Percentiles rank a stretch among this genome's conserved stretches.
phyloP scores from a whole-genome alignment of 306 rosid genomes.

The Erythrophleum fordii region DNA sequence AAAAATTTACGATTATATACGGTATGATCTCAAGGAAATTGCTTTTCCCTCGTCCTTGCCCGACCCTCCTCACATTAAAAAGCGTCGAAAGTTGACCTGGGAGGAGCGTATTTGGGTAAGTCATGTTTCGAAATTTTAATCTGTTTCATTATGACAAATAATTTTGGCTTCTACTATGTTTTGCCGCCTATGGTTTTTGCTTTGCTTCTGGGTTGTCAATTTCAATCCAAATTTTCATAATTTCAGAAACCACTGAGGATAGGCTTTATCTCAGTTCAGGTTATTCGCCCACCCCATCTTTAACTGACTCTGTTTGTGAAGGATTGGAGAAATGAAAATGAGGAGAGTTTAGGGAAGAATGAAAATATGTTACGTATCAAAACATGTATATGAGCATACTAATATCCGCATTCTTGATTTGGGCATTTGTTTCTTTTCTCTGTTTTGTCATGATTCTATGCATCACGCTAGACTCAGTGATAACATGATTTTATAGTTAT shows the following conservation, averaged over 20 bases:
- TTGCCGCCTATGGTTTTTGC: background rate
- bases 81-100: conserved; percentile 76
- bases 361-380: background rate
- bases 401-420: background rate
- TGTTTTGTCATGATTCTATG: background rate
- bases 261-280: background rate
- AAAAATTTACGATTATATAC: conserved; percentile 68
- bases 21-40: conserved; percentile 87
- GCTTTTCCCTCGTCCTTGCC: conserved; percentile 92
- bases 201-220: background rate
- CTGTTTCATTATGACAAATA: background rate
- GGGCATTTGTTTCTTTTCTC: background rate
- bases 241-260: background rate
- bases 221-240: background rate
- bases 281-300: background rate
- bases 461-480: background rate
- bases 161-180: background rate
- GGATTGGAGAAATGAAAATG: background rate
- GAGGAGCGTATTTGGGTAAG: conserved; percentile 64
- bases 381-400: background rate
- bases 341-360: background rate
- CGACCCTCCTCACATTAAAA: conserved; percentile 75
- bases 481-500: background rate
- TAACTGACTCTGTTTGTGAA: background rate
- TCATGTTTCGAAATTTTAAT: background rate